Evolutionary conservation across 345 rosid species (phyloP).

Genomic region (Dipteronia dyeriana): DNA sequence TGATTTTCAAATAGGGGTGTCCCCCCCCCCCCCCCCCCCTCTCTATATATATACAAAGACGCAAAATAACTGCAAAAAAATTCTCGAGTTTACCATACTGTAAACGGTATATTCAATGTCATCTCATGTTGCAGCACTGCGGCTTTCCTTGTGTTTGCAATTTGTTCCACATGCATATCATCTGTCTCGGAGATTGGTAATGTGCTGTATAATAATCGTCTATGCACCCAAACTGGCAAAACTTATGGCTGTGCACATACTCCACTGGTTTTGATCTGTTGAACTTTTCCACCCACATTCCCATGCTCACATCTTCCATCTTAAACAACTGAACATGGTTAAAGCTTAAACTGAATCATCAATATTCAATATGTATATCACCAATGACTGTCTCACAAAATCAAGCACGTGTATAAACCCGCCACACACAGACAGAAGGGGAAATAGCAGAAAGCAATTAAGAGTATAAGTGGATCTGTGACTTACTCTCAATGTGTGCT

Average conservation of each 20-base stretch:
- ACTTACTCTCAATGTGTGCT: conserved; percentile 71
- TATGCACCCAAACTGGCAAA: conserved; percentile 94
- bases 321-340: conserved; percentile 69
- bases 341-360: conserved; percentile 6
- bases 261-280: conserved; percentile 72
- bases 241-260: conserved; percentile 78
- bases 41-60: conserved; percentile 5
- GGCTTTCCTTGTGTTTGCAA: conserved; percentile 57
- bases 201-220: conserved; percentile 90
- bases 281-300: conserved; percentile 99
- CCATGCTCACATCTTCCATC: conserved; percentile 99
- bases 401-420: neutral
- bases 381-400: neutral
- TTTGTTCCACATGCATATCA: conserved; percentile 91
- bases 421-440: neutral
- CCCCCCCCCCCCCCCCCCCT: conserved; percentile 9
- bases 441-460: neutral
- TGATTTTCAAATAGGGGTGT: neutral
- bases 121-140: conserved; percentile 85
- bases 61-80: conserved; percentile 6
- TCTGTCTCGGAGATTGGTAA: conserved; percentile 96
- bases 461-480: conserved; percentile 3
- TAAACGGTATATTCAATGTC: neutral
- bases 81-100: neutral
- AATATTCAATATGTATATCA: too few relatives aligned